phyloP scores from a whole-genome alignment of 2,329 filamentous ascomycete species.

The Calonectria pseudoturangicola region DNA sequence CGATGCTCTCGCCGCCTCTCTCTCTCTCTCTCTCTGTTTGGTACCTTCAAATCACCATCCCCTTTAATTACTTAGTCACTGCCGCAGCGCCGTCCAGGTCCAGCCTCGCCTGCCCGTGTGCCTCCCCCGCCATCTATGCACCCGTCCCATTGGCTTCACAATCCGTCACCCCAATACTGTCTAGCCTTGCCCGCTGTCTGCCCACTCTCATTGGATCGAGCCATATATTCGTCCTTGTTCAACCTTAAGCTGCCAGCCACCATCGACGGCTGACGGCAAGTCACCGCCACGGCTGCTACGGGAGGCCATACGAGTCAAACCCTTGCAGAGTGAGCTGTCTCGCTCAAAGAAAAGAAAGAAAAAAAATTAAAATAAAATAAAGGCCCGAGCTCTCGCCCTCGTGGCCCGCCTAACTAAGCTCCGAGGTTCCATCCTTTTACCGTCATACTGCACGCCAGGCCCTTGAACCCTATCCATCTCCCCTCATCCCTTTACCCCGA shows the following conservation, averaged over 20 bases:
- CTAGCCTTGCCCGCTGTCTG: background rate
- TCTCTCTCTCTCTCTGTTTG: background rate
- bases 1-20: constrained; percentile 16
- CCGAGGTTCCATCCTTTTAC: constrained; percentile 20
- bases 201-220: background rate
- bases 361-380: background rate
- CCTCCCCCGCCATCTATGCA: too few species aligned
- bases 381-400: constrained; percentile 6
- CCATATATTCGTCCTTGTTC: background rate
- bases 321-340: background rate
- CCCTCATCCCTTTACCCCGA: constrained; percentile 1
- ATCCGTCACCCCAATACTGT: background rate
- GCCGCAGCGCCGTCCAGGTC: background rate
- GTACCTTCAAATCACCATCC: background rate
- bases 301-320: constrained; percentile 17
- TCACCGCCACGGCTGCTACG: constrained; percentile 9
- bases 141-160: background rate
- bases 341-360: background rate
- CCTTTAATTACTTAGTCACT: constrained; percentile 2
- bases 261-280: background rate
- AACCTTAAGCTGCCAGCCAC: background rate
- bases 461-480: background rate
- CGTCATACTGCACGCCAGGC: constrained; percentile 12
- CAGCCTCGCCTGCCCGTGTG: background rate
- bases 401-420: constrained; percentile 10